Base-by-base conservation (phyloP, 2,329 filamentous ascomycete species). In the Calonectria multiphialidica region DNA sequence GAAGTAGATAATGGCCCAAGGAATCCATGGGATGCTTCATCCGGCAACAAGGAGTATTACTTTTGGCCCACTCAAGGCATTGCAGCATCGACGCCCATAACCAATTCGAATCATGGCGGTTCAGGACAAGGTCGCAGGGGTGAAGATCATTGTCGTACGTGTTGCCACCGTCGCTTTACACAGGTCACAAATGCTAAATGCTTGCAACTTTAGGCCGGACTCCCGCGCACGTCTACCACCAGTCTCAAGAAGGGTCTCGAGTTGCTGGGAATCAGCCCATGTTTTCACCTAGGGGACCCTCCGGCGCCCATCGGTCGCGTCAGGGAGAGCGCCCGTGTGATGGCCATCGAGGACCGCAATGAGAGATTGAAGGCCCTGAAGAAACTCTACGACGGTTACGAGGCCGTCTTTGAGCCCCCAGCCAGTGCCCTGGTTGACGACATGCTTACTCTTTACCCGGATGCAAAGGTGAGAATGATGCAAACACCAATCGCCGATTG, bases 161-260 rank as follows among this genome's bases (percentile, higher is more conserved):
- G 74, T 68, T 25, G 5, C 30, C 7, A 23, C 5, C 1, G 7
- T 18, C 1, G 16, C 47, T 6, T 9, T 23, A 15, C 21, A 23
- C 21, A 0, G 4, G 4, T 4, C 2, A 35, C 13, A n/a, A 28
- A 13, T n/a, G 15, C 53, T 74, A 44, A 73, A 30, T 30, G 1
- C 18, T 28, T 15, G 7, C 28, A 28, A 42, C 7, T 18, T 2
- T 16, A 75, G 74, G 74, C 74, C 13, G 74, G 74, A 35, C 65
- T 76, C 0, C 74, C 74, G 23, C 74, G 74, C 9, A 76, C 74
- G 0, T 76, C 74, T 21, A 76, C 74, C 2, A 76, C 74, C 37
- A 76, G 74, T 64, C 74, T 76, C 28, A 76, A 76, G 23, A 76
- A 76, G 25, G 74, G 74, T 15, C 71, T 75, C 8, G 74, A 75